phyloP scores from a whole-genome alignment of 140 eudicot genomes.

The Bidens hawaiensis region DNA sequence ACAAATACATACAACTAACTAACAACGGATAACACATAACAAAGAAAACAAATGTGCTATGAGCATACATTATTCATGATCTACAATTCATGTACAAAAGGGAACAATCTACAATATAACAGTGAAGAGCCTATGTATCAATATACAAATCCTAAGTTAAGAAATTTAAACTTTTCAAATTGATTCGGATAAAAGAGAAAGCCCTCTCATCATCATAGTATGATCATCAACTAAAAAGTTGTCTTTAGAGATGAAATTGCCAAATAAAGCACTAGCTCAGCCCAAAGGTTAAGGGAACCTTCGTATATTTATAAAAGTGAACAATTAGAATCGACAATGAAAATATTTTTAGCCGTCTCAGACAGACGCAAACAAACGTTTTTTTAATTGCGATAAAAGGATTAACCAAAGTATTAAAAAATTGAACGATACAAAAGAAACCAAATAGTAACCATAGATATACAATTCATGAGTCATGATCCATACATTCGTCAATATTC shows the following conservation, averaged over 20 bases:
- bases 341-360: background rate
- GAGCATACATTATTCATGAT: background rate
- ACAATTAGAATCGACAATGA: too few relatives aligned
- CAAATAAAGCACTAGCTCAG: background rate
- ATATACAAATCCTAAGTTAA: background rate
- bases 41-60: background rate
- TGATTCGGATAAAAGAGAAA: background rate
- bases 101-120: background rate
- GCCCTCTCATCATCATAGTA: background rate
- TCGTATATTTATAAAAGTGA: background rate
- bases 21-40: background rate
- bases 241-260: background rate
- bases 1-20: background rate
- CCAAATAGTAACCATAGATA: background rate
- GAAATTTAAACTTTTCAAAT: background rate
- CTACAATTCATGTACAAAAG: background rate
- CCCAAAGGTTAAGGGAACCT: background rate
- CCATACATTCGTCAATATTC: background rate
- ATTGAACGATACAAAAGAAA: background rate
- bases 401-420: background rate
- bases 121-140: background rate
- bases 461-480: background rate
- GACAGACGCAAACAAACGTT: background rate
- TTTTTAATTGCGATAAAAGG: background rate
- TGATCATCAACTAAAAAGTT: conserved; percentile 2